Percentiles rank a stretch among this genome's conserved stretches.
Evolutionary conservation across 345 rosid species (phyloP).

Genomic region (Populus euphratica): DNA sequence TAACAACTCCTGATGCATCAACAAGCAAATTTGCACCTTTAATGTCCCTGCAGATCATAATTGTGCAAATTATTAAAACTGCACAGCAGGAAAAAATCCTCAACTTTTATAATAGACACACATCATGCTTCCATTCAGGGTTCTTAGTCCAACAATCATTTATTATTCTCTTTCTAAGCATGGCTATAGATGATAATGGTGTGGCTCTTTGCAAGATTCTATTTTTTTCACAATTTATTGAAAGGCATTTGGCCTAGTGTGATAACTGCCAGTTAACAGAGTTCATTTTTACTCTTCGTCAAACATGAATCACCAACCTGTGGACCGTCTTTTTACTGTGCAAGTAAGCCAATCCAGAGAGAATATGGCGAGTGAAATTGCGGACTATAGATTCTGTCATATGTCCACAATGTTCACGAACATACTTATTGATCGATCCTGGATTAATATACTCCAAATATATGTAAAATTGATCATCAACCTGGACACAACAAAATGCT

Average conservation of each 20-base stretch:
- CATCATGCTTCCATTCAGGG: neutral
- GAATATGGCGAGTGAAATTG: conserved; percentile 69
- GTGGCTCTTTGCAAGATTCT: neutral
- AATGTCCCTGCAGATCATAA: conserved; percentile 51
- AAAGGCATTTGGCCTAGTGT: neutral
- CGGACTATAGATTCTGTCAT: conserved; percentile 65
- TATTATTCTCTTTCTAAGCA: neutral
- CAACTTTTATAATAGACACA: conserved; percentile 3
- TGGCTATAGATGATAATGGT: neutral
- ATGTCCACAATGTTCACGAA: conserved; percentile 50
- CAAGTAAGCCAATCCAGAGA: conserved; percentile 57
- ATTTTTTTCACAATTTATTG: neutral
- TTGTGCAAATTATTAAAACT: conserved; percentile 11
- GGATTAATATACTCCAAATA: conserved; percentile 67
- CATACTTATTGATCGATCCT: conserved; percentile 56
- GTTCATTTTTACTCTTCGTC: neutral
- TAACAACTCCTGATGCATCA: conserved; percentile 53
- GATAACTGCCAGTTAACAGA: neutral
- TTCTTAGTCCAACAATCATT: neutral
- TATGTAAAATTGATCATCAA: conserved; percentile 59
- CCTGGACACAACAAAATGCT: conserved; percentile 33
- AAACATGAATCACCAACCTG: conserved; percentile 49
- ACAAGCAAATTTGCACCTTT: conserved; percentile 81
- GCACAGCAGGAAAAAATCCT: neutral
- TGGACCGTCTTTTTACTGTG: conserved; percentile 60